These are phyloP conservation scores for Rhizoclosmatium sp. DNA, from an alignment of 192 early-diverging fungal species.

Conservation along the genomic window DNA sequence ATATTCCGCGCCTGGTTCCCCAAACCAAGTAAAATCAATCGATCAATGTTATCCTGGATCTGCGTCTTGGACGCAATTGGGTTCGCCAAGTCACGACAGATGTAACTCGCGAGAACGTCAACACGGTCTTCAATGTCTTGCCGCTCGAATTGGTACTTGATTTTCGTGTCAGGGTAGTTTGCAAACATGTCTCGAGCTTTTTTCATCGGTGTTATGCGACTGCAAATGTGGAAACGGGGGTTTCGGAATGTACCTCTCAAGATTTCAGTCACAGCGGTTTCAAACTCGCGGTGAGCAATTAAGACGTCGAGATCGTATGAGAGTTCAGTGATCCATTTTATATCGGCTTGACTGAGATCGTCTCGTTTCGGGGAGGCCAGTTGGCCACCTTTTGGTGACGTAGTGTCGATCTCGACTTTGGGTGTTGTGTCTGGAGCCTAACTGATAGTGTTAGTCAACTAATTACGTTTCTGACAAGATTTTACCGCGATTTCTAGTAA, in stretches of 20 bases:
- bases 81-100: slow-evolving; percentile 78
- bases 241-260: slow-evolving; percentile 55
- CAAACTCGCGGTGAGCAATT: slow-evolving; percentile 92
- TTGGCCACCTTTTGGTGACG: not conserved
- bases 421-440: not conserved
- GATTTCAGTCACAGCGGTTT: slow-evolving; percentile 74
- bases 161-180: slow-evolving; percentile 10
- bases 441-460: not conserved
- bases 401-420: not conserved
- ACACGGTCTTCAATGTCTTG: slow-evolving; percentile 50
- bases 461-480: not conserved
- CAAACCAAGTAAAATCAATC: slow-evolving; percentile 78
- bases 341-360: slow-evolving; percentile 28
- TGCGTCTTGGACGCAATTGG: slow-evolving; percentile 82
- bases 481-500: not conserved
- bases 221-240: not conserved
- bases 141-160: slow-evolving; percentile 18
- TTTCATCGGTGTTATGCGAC: slow-evolving; percentile 1
- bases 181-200: slow-evolving; percentile 15
- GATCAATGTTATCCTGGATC: slow-evolving; percentile 79
- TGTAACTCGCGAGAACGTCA: slow-evolving; percentile 57
- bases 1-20: slow-evolving; percentile 85
- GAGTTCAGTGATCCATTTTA: slow-evolving; percentile 74
- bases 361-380: not conserved
- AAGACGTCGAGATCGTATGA: slow-evolving; percentile 90